phyloP scores from a whole-genome alignment of 495 filamentous ascomycete genomes.

The Hypoxylon rickii region DNA sequence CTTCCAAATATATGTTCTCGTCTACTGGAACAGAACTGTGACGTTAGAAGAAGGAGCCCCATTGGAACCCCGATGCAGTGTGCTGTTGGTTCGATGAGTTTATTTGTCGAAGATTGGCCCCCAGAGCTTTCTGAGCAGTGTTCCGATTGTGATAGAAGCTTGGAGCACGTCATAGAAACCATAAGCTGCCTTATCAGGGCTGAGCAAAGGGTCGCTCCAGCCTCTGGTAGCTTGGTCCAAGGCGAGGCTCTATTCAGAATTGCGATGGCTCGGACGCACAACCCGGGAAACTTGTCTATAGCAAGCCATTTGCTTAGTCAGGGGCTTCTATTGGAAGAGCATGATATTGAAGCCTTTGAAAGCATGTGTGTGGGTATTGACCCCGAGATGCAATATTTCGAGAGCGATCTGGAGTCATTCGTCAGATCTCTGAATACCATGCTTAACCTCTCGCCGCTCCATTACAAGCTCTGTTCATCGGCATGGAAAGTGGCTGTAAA shows the following conservation, averaged over 20 bases:
- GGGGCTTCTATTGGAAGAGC: neutral
- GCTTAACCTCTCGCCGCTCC: neutral
- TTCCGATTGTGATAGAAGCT: neutral
- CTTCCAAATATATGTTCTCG: neutral
- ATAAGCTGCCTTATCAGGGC: neutral
- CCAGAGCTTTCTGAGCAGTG: no score
- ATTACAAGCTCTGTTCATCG: neutral
- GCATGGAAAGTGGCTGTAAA: neutral
- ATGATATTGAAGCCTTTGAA: neutral
- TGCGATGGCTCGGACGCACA: neutral
- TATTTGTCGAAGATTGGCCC: no score
- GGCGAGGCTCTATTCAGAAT: neutral
- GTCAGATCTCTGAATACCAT: neutral
- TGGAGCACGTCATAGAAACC: neutral
- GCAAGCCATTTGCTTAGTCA: neutral
- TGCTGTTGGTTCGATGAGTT: no score
- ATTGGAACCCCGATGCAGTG: slow-evolving; percentile 5
- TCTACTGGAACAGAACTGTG: neutral
- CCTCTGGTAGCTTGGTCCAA: neutral
- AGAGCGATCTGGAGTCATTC: neutral
- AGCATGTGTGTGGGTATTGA: no score
- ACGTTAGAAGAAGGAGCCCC: neutral
- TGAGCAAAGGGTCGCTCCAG: neutral
- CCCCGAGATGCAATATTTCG: no score
- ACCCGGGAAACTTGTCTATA: neutral